Conservation (phyloP, 208 protist genomes). For the Leptomonas seymouri region DNA sequence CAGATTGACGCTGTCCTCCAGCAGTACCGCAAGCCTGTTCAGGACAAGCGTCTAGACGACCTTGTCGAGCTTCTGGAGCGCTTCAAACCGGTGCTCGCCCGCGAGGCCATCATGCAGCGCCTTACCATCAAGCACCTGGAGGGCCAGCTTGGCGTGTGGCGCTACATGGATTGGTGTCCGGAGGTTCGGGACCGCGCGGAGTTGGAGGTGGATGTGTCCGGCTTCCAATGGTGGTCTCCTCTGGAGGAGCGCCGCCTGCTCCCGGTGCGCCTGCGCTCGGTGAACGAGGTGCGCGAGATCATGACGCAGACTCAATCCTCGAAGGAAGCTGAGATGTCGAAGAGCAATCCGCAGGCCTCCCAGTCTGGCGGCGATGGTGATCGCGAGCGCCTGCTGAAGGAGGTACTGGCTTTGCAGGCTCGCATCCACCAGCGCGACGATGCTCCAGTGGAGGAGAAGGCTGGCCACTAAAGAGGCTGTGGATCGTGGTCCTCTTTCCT, state of each 20-base stretch:
- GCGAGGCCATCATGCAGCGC: constrained; percentile 93
- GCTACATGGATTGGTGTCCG: constrained; percentile 94
- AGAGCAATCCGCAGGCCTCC: constrained; percentile 44
- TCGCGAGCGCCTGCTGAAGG: constrained; percentile 89
- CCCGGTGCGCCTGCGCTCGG: constrained; percentile 82
- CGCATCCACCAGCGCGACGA: constrained; percentile 89
- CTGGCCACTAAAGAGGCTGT: constrained; percentile 49
- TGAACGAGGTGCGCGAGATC: constrained; percentile 91
- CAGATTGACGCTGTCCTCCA: constrained; percentile 86
- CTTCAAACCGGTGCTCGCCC: constrained; percentile 93
- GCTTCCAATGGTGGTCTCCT: constrained; percentile 90
- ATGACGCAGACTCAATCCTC: constrained; percentile 84
- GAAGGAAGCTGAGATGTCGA: constrained; percentile 66
- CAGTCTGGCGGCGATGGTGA: constrained; percentile 64
- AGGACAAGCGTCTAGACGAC: constrained; percentile 88
- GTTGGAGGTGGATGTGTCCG: constrained; percentile 85
- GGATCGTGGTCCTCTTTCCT: background rate
- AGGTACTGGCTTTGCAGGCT: constrained; percentile 89
- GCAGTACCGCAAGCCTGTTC: constrained; percentile 85
- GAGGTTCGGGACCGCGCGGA: constrained; percentile 92
- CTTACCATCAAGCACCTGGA: constrained; percentile 93
- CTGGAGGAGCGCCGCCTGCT: constrained; percentile 87
- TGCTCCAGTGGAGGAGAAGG: constrained; percentile 61
- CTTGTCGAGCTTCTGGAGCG: constrained; percentile 88
- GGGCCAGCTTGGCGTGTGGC: constrained; percentile 91